Base-by-base conservation (phyloP, 2,329 filamentous ascomycete species). In the Microdochium paspali region DNA sequence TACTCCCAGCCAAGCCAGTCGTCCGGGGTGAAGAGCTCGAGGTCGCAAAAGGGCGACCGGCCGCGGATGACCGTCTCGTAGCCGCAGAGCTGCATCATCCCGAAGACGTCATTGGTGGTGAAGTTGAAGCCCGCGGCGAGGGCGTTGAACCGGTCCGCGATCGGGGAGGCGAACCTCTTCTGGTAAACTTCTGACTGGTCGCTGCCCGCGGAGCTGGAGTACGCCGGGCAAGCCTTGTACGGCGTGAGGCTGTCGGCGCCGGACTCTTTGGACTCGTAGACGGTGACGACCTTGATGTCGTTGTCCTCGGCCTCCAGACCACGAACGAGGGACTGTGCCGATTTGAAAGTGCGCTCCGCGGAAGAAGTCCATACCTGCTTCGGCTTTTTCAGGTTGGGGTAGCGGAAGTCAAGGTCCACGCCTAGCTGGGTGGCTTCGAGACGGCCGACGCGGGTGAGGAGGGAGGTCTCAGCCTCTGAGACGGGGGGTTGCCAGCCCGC, bases 1-100 rank as follows among this genome's bases (percentile, higher is more conserved):
- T 84, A 84, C 61, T 84, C 80, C 64, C 80, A 84, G 2, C 68
- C 68, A n/a, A 84, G 74, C 80, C 80, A 84, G 51, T 84, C 80
- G 52, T 80, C 73, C 0, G 78, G 70, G 1, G 70, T 67, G 57
- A 84, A 84, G 12, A 82, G 67, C 15, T 74, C 68, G 0, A 79
- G 66, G 46, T 76, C 71, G 63, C 80, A 84, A 60, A 84, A 83
- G 1, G 73, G 73, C 0, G 79, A 83, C 43, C 69, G 73, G 2
- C 80, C 80, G 1, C 72, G 72, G 50, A 83, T 82, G 18, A 83
- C 80, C 0, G 75, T 77, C 60, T 84, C 80, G 57, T 84, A 84
- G 1, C 80, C 80, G 56, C 80, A 84, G 3, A 84, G 62, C 62
- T 82, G 71, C 66, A 83, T 80, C 74, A 84, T 80, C 30, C 74